Conservation (phyloP, 345 rosid species). For the Moringa oleifera region DNA sequence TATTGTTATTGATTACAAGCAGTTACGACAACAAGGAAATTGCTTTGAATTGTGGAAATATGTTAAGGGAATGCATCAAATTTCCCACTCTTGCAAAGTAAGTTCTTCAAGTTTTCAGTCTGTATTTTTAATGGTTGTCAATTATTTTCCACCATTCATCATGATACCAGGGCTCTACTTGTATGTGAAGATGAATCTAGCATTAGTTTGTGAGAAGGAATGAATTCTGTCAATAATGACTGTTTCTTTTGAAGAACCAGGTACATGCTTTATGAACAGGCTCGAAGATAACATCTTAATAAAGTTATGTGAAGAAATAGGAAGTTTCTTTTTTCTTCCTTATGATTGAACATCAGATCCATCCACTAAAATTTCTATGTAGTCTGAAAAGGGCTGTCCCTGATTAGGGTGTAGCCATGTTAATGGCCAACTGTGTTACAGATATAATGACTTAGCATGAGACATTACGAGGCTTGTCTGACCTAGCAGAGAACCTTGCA, state of each 20-base stretch:
- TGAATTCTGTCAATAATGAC: too few relatives aligned
- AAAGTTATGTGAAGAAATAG: neutral
- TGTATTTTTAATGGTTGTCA: slow-evolving; percentile 8
- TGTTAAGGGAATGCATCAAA: slow-evolving; percentile 97
- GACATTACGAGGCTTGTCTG: too few relatives aligned
- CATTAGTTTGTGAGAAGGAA: neutral
- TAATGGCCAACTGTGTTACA: neutral
- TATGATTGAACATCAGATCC: neutral
- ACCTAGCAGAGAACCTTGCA: neutral
- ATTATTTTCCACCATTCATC: too few relatives aligned
- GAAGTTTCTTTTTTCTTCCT: neutral
- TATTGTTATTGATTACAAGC: slow-evolving; percentile 27
- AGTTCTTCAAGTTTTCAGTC: slow-evolving; percentile 30
- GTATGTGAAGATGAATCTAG: neutral
- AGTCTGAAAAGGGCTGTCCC: neutral
- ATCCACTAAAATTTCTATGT: neutral
- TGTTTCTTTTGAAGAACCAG: too few relatives aligned
- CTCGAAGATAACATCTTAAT: neutral
- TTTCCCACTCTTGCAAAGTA: slow-evolving; percentile 90
- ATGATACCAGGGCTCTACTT: too few relatives aligned
- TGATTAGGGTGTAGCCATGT: neutral
- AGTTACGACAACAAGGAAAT: slow-evolving; percentile 96
- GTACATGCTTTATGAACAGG: neutral
- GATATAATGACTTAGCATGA: too few relatives aligned
- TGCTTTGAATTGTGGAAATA: slow-evolving; percentile 82